Base-by-base conservation (phyloP, 2,329 filamentous ascomycete genomes). In the Aureobasidium sp. region DNA sequence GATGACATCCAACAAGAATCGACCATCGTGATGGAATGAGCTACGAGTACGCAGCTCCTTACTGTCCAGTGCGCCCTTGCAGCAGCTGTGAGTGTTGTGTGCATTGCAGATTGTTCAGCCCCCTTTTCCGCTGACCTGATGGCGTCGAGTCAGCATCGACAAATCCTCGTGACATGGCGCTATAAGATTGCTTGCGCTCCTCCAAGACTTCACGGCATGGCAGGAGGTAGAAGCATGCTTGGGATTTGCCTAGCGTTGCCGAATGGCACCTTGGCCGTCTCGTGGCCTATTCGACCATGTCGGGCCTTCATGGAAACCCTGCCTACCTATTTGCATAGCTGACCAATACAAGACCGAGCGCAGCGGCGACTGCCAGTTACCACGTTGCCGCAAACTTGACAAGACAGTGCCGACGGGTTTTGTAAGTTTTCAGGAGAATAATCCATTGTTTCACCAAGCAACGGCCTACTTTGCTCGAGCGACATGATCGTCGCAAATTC, bases 391-490 rank as follows among this genome's bases (percentile, higher is more conserved):
- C 34, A 27, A 25, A 49, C 44, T 50, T 25, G 36, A 15, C 45
- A 49, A 29, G 45, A 30, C 57, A 49, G 36, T 49, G 57, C 57
- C 57, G 57, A 27, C 5, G 25, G 32, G n/a, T 36, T 27, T 15
- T 49, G 57, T 50, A 42, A 27, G 29, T 50, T 59, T 59, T 50
- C 57, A 59, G 57, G 44, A 59, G 44, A 50, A 59, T 21, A 34
- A 49, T 50, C 57, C 57, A 59, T 59, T 48, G 57, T 59, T 59
- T 59, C 57, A 59, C 45, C 36, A 50, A 59, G 32, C 57, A 59
- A 59, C 45, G 55, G 44, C 44, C 30, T 58, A 30, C 41, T 47
- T 21, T 39, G 36, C 36, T 41, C 44, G 45, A 59, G 44, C 57
- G 45, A 59, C 57, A 41, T 50, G 57, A 50, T 59, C 45, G 57